Evolutionary conservation across 495 filamentous ascomycete species (phyloP), one percentile per base, ranked within the genome.

Genomic region (Xylaria castorea): DNA sequence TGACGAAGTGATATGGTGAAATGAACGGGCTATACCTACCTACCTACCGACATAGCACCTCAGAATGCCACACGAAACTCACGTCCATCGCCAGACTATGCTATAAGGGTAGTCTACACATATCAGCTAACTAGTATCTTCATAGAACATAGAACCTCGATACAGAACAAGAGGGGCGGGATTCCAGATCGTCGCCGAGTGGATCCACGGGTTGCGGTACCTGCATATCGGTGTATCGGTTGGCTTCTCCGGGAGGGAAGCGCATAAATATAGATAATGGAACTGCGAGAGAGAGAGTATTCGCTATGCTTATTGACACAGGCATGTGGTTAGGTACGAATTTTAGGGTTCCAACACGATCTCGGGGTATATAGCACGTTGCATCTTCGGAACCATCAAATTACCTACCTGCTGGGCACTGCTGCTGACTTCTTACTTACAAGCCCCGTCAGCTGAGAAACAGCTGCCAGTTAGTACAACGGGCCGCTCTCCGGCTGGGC

Each of bases 151-250:
- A 51, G 57, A 62, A 57, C 60, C 46, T 40, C 46, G 68, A 64
- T 30, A 55, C 40, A 42, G 48, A 48, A 46, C 20, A 66, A 22
- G 34, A 34, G 70, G 62, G 66, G 51, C 57, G 62, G 42, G 61
- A 50, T 66, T 65, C 66, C 25, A 66, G 70, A 72, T 72, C 70
- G 70, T 51, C 70, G 70, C 48, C 62, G 53, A 67, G 70, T 72
- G 70, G 70, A 53, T 72, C 75, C 74, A 72, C 72, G 75, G 73
- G 74, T 78, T 76, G 76, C 75, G 77, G 78, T 78, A 78, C 78
- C 76, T 80, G 78, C 78, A 80, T 80, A 75, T 74, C 78, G 78
- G 78, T 75, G 78, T 75, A 75, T 80, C 78, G 78, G 78, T 73
- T 78, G 73, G 73, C 74, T 36, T 70, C 78, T 80, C 78, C 78